Conservation (phyloP, 257 asterid species). For the Ligustrum vulgare region DNA sequence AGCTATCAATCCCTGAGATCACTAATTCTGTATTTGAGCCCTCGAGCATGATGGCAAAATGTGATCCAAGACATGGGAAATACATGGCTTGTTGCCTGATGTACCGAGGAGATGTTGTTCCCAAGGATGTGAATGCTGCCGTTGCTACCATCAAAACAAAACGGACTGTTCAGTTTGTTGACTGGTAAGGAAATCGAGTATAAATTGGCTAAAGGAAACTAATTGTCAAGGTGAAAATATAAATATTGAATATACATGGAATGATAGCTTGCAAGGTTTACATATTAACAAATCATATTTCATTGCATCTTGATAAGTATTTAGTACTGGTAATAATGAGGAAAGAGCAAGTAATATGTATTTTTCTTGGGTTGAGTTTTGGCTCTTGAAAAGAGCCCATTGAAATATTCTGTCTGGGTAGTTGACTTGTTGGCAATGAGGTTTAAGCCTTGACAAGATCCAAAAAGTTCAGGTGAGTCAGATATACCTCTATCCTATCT, state of each 20-base stretch:
- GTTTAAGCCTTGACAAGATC: neutral
- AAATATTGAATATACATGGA: neutral
- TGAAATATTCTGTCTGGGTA: neutral
- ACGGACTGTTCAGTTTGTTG: slow-evolving; percentile 90
- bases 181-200: slow-evolving; percentile 57
- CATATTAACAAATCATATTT: neutral
- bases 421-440: neutral
- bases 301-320: neutral
- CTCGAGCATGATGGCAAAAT: slow-evolving; percentile 93
- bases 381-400: neutral
- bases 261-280: neutral
- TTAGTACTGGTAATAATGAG: neutral
- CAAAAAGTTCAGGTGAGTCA: neutral
- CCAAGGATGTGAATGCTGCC: slow-evolving; percentile 95
- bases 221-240: neutral
- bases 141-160: slow-evolving; percentile 87
- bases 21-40: slow-evolving; percentile 93
- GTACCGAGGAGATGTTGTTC: slow-evolving; percentile 95
- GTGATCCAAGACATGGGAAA: slow-evolving; percentile 93
- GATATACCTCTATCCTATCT: neutral
- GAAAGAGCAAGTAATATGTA: neutral
- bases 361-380: neutral
- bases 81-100: slow-evolving; percentile 98
- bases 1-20: slow-evolving; percentile 82
- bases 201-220: neutral